Evolutionary conservation across 2,329 filamentous ascomycete genomes (phyloP).

Genomic region (Neofusicoccum umdonicola): DNA sequence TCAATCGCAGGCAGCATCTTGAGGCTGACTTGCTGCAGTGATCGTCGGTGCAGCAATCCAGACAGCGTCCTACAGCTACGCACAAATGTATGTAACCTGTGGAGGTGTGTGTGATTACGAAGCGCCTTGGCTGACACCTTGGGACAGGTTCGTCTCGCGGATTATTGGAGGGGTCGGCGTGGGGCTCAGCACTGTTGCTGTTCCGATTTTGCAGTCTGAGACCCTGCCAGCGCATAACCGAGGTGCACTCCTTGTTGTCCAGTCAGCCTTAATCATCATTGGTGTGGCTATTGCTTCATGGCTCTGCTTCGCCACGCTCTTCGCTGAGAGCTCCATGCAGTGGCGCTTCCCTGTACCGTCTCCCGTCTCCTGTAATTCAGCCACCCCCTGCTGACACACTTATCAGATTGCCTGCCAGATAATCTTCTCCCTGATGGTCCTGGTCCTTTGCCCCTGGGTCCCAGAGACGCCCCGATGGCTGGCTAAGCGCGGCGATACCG

Average conservation of each 20-base stretch:
- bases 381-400: neutral
- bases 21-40: slow-evolving; percentile 28
- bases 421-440: slow-evolving; percentile 45
- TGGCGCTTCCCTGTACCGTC: slow-evolving; percentile 44
- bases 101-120: neutral
- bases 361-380: neutral
- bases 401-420: slow-evolving; percentile 50
- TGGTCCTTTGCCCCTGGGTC: slow-evolving; percentile 38
- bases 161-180: slow-evolving; percentile 53
- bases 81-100: slow-evolving; percentile 48
- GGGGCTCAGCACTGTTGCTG: slow-evolving; percentile 54
- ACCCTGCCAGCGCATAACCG: slow-evolving; percentile 55
- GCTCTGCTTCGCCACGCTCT: slow-evolving; percentile 48
- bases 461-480: slow-evolving; percentile 33
- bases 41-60: slow-evolving; percentile 49
- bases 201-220: slow-evolving; percentile 54
- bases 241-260: slow-evolving; percentile 59
- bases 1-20: neutral
- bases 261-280: slow-evolving; percentile 50
- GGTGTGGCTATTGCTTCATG: slow-evolving; percentile 52
- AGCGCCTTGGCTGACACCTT: neutral
- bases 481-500: slow-evolving; percentile 36
- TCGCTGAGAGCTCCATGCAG: slow-evolving; percentile 30
- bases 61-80: slow-evolving; percentile 43
- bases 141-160: slow-evolving; percentile 41